A percentile compares a stretch with the other conserved stretches of the same genome.
Evolutionary conservation across 1,284 basidiomycete species (phyloP).

Genomic region (Ustilago bromivora): DNA sequence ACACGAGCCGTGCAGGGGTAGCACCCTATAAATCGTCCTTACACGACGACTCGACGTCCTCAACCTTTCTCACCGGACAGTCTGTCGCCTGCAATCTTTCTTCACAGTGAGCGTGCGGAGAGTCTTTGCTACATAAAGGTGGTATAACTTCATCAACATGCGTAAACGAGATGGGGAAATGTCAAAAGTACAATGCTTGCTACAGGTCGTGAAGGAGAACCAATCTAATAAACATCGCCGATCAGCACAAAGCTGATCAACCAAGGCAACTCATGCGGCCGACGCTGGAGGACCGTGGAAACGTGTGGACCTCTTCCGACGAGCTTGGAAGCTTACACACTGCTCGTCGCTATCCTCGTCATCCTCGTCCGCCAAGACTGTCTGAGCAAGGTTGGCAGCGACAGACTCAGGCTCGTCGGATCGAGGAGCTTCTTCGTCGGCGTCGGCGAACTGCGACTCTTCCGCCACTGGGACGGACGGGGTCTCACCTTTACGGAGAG

Average conservation of each 20-base stretch:
- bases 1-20: no score
- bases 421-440: conserved; percentile 31
- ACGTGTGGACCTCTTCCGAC: conserved; percentile 43
- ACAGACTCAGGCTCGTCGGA: not conserved
- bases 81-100: no score
- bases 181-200: conserved; percentile 3
- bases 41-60: no score
- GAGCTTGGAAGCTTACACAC: conserved; percentile 45
- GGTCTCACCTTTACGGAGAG: conserved; percentile 38
- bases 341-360: conserved; percentile 51
- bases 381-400: conserved; percentile 3
- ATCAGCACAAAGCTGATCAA: not conserved
- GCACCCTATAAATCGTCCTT: no score
- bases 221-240: not conserved
- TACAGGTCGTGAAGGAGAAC: not conserved
- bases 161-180: not conserved
- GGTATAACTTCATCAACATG: conserved; percentile 3
- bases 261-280: conserved; percentile 10
- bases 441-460: conserved; percentile 53
- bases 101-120: not conserved
- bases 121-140: not conserved
- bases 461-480: conserved; percentile 17
- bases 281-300: conserved; percentile 25
- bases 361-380: conserved; percentile 14
- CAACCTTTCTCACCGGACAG: no score